Evolutionary conservation across 805 yeast genomes (phyloP).

Genomic region (Candida vaughaniae): DNA sequence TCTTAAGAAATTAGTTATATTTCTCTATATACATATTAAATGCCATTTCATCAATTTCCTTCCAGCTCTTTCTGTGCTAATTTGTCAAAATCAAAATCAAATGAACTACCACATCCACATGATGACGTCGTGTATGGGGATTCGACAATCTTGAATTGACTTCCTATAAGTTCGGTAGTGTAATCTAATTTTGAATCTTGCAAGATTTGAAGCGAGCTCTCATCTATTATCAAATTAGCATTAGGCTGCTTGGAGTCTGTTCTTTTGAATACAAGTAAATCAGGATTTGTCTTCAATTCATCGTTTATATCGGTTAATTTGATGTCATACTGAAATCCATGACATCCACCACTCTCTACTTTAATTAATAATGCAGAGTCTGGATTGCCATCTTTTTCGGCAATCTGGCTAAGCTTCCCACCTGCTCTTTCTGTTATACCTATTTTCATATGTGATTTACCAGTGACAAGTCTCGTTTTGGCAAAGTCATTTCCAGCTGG

Average conservation of each 20-base stretch:
- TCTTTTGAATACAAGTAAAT: slow-evolving; percentile 58
- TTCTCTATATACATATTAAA: background rate
- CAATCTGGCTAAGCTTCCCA: slow-evolving; percentile 51
- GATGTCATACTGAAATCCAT: slow-evolving; percentile 90
- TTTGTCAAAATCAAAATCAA: slow-evolving; percentile 49
- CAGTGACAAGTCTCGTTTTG: slow-evolving; percentile 33
- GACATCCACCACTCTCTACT: slow-evolving; percentile 97
- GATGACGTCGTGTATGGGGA: slow-evolving; percentile 75
- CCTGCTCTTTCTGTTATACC: slow-evolving; percentile 51
- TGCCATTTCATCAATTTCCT: background rate
- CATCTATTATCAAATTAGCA: slow-evolving; percentile 76
- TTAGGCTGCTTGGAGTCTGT: slow-evolving; percentile 35
- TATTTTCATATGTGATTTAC: slow-evolving; percentile 36
- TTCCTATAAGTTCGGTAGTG: slow-evolving; percentile 90
- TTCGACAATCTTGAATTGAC: slow-evolving; percentile 86
- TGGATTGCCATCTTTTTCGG: slow-evolving; percentile 53
- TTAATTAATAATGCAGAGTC: slow-evolving; percentile 65
- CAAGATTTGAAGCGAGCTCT: slow-evolving; percentile 72
- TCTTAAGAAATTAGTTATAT: too few species aligned
- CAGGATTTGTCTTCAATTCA: slow-evolving; percentile 35
- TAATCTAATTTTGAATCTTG: slow-evolving; percentile 87
- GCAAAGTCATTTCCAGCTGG: slow-evolving; percentile 28
- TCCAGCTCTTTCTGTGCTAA: slow-evolving; percentile 21
- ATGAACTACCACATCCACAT: slow-evolving; percentile 48
- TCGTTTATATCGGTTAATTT: slow-evolving; percentile 49